These are phyloP conservation scores for Aureoboletus auriporus DNA, from an alignment of 768 basidiomycete species.

Conservation along the genomic window DNA sequence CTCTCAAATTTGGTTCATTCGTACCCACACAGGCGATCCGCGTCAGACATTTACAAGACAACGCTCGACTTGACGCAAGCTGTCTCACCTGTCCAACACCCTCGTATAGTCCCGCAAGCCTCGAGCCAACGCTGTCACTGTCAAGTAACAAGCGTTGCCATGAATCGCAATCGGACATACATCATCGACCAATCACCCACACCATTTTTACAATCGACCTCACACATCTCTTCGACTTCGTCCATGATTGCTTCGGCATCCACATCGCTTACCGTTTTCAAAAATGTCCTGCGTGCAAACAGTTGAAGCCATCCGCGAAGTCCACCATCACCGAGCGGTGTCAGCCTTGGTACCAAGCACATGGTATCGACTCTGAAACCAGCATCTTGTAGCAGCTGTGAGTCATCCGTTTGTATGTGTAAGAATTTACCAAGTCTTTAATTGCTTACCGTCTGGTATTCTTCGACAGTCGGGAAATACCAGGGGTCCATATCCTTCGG, in stretches of 20 bases:
- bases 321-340: constrained; percentile 45
- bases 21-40: background rate
- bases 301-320: constrained; percentile 64
- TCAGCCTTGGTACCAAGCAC: constrained; percentile 51
- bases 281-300: constrained; percentile 60
- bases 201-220: constrained; percentile 53
- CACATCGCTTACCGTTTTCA: constrained; percentile 46
- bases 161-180: constrained; percentile 68
- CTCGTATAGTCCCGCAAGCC: background rate
- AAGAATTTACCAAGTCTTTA: background rate
- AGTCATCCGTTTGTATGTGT: constrained; percentile 2
- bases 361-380: constrained; percentile 57
- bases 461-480: constrained; percentile 74
- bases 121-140: constrained; percentile 9
- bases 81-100: constrained; percentile 5
- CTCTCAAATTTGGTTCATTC: constrained; percentile 7
- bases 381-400: constrained; percentile 50
- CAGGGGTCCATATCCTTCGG: constrained; percentile 68
- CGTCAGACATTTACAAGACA: constrained; percentile 1
- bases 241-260: constrained; percentile 58
- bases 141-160: constrained; percentile 40
- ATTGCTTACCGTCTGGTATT: constrained; percentile 53
- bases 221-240: constrained; percentile 56
- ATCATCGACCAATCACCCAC: constrained; percentile 65
- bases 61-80: constrained; percentile 2